Evolutionary conservation across 1,284 basidiomycete genomes (phyloP).

Genomic region (Coriolopsis trogii): DNA sequence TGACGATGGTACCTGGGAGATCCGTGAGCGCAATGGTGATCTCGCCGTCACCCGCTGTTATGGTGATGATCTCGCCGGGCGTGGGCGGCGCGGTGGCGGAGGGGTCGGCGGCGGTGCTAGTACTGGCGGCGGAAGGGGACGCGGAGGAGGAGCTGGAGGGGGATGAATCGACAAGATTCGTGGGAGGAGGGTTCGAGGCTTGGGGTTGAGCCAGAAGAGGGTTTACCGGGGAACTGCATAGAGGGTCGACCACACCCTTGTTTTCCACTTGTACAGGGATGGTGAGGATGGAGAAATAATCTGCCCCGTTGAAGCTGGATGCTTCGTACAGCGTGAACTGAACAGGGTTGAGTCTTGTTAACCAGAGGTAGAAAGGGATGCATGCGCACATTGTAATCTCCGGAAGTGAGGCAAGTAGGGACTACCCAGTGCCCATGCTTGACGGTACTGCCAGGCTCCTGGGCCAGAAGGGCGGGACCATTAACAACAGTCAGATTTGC

Average conservation of each 20-base stretch:
- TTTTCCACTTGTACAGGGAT: conserved; percentile 47
- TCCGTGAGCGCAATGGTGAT: conserved; percentile 15
- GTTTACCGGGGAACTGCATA: conserved; percentile 36
- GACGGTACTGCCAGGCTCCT: conserved; percentile 49
- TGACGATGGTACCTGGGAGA: conserved; percentile 20
- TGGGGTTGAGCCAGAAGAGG: conserved; percentile 42
- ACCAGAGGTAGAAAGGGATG: background rate
- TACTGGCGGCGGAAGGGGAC: background rate
- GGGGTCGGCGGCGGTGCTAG: background rate
- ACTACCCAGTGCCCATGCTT: conserved; percentile 50
- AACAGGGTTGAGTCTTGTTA: background rate
- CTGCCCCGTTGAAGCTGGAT: conserved; percentile 40
- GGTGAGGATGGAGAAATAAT: conserved; percentile 47
- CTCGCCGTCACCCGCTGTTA: conserved; percentile 17
- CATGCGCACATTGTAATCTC: conserved; percentile 50
- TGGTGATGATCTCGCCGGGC: conserved; percentile 16
- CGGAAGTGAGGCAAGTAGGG: conserved; percentile 46
- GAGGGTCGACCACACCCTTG: conserved; percentile 25
- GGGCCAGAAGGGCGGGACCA: conserved; percentile 41
- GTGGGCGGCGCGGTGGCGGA: background rate
- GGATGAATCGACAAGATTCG: conserved; percentile 7
- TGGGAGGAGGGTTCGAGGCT: conserved; percentile 25
- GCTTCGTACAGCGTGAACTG: conserved; percentile 55
- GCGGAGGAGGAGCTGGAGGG: background rate
- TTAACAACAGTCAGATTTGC: conserved; percentile 50